These are phyloP conservation scores for Neofusicoccum ribis DNA, from an alignment of 2,329 filamentous ascomycete species.

Conservation along the genomic window DNA sequence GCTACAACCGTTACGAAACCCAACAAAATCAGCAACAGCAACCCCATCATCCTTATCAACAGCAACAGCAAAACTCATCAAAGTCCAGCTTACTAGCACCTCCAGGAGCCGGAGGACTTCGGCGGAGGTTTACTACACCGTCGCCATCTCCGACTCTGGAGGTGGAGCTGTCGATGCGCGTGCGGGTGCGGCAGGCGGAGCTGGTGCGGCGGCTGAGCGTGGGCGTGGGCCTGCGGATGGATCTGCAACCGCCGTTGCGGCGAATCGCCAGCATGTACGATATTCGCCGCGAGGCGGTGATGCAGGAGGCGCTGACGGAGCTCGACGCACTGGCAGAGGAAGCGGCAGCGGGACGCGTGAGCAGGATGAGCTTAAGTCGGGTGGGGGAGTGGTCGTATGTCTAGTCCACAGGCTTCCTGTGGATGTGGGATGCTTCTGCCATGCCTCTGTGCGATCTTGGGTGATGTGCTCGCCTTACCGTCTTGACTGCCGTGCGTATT, in stretches of 20 bases:
- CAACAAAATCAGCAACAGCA: slow-evolving; percentile 12
- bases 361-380: slow-evolving; percentile 10
- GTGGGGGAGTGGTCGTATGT: slow-evolving; percentile 11
- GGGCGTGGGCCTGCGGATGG: slow-evolving; percentile 14
- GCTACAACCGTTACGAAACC: slow-evolving; percentile 8
- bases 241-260: slow-evolving; percentile 11
- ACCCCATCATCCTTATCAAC: slow-evolving; percentile 5
- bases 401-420: neutral
- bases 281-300: slow-evolving; percentile 5
- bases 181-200: slow-evolving; percentile 10
- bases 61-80: neutral
- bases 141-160: neutral
- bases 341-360: slow-evolving; percentile 6
- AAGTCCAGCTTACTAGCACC: neutral
- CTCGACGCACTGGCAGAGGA: slow-evolving; percentile 7
- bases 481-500: too few relatives aligned
- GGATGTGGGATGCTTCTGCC: neutral
- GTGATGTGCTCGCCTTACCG: too few relatives aligned
- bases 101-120: neutral
- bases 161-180: slow-evolving; percentile 1
- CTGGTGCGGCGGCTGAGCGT: slow-evolving; percentile 4
- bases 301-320: slow-evolving; percentile 19
- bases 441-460: too few relatives aligned
- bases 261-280: slow-evolving; percentile 7
- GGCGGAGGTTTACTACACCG: neutral